Conservation (phyloP, 73 alveolate genomes). For the Tetrahymena malaccensis region DNA sequence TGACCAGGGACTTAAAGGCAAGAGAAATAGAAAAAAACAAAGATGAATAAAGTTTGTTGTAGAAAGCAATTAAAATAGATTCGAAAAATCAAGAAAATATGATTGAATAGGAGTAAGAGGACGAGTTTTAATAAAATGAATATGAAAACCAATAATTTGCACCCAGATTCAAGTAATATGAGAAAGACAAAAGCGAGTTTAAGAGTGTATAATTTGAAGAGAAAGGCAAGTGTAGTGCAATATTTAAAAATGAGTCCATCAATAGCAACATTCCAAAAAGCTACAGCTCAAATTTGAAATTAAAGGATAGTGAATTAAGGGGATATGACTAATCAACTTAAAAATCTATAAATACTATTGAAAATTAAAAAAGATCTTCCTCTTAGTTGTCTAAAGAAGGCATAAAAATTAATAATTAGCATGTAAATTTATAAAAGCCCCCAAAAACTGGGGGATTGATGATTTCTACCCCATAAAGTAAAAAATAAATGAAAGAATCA, state of each 20-base stretch:
- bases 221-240: background rate
- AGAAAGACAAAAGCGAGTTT: background rate
- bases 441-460: background rate
- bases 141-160: background rate
- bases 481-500: background rate
- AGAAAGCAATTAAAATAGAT: background rate
- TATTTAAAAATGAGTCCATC: background rate
- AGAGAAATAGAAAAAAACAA: background rate
- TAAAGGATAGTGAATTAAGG: background rate
- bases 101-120: background rate
- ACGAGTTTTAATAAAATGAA: background rate
- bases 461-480: background rate
- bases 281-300: background rate
- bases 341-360: background rate
- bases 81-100: background rate
- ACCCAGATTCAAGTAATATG: background rate
- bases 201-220: background rate
- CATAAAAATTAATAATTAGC: background rate
- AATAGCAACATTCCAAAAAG: background rate
- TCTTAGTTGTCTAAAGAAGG: background rate
- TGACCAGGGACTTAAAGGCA: background rate
- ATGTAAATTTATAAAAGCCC: background rate
- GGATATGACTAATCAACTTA: background rate
- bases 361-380: background rate
- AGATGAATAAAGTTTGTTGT: background rate